Conservation (phyloP, 2,329 filamentous ascomycete species). For the Cordyceps farinosa region DNA sequence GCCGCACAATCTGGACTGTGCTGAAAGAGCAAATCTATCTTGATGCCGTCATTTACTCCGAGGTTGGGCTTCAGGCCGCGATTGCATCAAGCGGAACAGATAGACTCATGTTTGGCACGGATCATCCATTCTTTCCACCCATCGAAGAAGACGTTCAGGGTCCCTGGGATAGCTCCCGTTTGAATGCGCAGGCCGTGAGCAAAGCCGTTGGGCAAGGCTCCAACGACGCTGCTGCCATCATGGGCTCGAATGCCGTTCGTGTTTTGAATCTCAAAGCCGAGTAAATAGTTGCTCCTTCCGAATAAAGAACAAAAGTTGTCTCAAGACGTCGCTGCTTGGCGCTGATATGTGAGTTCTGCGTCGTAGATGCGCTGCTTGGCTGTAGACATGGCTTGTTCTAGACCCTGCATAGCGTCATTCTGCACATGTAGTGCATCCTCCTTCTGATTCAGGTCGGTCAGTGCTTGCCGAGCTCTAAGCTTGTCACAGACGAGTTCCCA, state of each 20-base stretch:
- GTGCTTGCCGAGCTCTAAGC: constrained; percentile 36
- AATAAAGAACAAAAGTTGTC: constrained; percentile 11
- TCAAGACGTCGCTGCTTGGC: constrained; percentile 25
- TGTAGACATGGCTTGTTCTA: constrained; percentile 29
- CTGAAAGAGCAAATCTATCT: constrained; percentile 75
- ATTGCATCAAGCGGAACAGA: constrained; percentile 65
- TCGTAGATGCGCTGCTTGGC: constrained; percentile 35
- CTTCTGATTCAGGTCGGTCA: constrained; percentile 30
- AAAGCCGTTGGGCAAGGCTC: constrained; percentile 46
- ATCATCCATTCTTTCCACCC: constrained; percentile 83
- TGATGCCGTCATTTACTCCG: constrained; percentile 81
- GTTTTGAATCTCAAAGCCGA: constrained; percentile 40
- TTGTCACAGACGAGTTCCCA: constrained; percentile 42
- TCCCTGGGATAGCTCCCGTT: constrained; percentile 66
- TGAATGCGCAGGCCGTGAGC: constrained; percentile 51
- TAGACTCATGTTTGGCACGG: constrained; percentile 75
- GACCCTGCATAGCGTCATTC: constrained; percentile 22
- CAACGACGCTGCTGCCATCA: constrained; percentile 46
- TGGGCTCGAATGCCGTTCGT: constrained; percentile 57
- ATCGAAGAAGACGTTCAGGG: constrained; percentile 57
- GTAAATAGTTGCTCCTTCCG: constrained; percentile 1
- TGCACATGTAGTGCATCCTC: constrained; percentile 24
- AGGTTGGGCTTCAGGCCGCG: constrained; percentile 68
- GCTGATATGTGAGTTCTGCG: constrained; percentile 35
- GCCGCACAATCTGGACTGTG: constrained; percentile 54